These are phyloP conservation scores for Solioccasus polychromus DNA, from an alignment of 768 basidiomycete genomes.

Conservation along the genomic window DNA sequence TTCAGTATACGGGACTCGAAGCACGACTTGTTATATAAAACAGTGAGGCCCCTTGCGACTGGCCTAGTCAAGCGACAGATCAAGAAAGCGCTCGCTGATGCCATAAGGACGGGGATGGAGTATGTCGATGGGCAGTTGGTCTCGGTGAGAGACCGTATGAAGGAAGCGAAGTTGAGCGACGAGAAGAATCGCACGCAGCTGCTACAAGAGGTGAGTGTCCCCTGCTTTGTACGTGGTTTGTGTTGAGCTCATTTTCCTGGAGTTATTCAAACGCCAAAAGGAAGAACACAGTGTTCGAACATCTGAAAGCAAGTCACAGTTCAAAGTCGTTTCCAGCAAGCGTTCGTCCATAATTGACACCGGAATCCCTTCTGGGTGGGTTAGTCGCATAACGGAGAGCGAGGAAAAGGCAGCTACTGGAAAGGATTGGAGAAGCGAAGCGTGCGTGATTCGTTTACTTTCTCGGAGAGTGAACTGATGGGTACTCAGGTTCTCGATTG, in stretches of 20 bases:
- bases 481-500: slow-evolving; percentile 15
- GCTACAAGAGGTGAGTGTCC: slow-evolving; percentile 52
- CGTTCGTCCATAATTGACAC: slow-evolving; percentile 63
- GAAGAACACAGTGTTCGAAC: slow-evolving; percentile 36
- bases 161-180: slow-evolving; percentile 51
- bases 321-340: slow-evolving; percentile 77
- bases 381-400: slow-evolving; percentile 49
- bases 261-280: slow-evolving; percentile 63
- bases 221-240: neutral
- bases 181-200: slow-evolving; percentile 45
- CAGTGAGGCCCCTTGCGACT: slow-evolving; percentile 74
- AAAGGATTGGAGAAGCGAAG: slow-evolving; percentile 53
- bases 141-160: slow-evolving; percentile 78
- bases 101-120: slow-evolving; percentile 77
- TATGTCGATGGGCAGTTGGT: slow-evolving; percentile 89
- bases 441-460: slow-evolving; percentile 30
- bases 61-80: slow-evolving; percentile 76
- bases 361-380: slow-evolving; percentile 72
- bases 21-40: slow-evolving; percentile 87
- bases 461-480: neutral
- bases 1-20: slow-evolving; percentile 90
- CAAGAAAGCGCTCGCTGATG: slow-evolving; percentile 57
- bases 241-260: slow-evolving; percentile 1
- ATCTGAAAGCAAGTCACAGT: slow-evolving; percentile 56
- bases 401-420: slow-evolving; percentile 42